Evolutionary conservation across 345 rosid species (phyloP).

Genomic region (Citrus hindsii): DNA sequence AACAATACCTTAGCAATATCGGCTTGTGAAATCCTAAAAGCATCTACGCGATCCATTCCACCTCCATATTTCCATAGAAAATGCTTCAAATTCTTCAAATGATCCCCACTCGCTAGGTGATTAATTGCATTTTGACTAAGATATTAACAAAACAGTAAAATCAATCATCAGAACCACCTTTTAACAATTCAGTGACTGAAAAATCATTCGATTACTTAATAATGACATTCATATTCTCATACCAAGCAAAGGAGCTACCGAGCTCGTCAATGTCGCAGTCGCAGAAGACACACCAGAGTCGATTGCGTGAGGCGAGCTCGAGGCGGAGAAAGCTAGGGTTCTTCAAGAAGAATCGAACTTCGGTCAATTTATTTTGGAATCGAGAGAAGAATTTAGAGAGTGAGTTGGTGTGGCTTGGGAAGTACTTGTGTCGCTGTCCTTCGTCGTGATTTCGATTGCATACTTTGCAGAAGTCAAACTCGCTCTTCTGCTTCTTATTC

Average conservation of each 20-base stretch:
- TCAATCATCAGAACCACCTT: not conserved
- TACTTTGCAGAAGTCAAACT: constrained; percentile 69
- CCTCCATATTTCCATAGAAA: constrained; percentile 75
- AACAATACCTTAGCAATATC: constrained; percentile 59
- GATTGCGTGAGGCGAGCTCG: constrained; percentile 52
- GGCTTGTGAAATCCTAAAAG: constrained; percentile 49
- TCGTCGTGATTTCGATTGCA: constrained; percentile 71
- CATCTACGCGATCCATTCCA: constrained; percentile 50
- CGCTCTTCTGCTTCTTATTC: constrained; percentile 27
- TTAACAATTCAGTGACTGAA: not conserved
- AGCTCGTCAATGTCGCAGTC: constrained; percentile 60
- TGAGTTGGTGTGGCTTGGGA: constrained; percentile 59
- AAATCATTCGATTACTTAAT: not conserved
- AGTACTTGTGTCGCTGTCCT: constrained; percentile 72
- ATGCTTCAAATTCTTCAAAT: constrained; percentile 74
- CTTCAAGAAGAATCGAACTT: constrained; percentile 59
- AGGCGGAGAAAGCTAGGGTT: constrained; percentile 55
- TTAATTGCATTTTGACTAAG: constrained; percentile 60
- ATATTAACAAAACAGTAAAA: not conserved
- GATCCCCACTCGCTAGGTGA: constrained; percentile 65
- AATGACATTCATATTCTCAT: constrained; percentile 1
- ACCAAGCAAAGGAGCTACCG: constrained; percentile 74
- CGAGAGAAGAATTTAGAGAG: constrained; percentile 58
- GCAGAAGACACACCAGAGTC: constrained; percentile 88
- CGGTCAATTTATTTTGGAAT: constrained; percentile 55